Conservation (phyloP, 768 basidiomycete genomes). For the Sporobolomyces pararoseus region DNA sequence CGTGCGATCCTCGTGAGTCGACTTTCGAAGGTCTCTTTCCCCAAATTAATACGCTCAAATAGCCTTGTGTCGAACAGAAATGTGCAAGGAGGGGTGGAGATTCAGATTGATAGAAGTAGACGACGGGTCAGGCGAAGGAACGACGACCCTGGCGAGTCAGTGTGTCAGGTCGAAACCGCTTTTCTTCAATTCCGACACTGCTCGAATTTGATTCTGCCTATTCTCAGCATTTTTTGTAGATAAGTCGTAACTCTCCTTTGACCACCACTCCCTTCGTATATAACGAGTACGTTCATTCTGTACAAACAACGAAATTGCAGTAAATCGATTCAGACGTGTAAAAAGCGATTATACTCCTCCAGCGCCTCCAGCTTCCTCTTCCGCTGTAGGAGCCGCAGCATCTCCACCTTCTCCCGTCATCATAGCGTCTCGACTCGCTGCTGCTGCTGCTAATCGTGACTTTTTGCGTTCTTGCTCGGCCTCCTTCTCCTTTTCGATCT, state of each 20-base stretch:
- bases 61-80: not conserved
- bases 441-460: constrained; percentile 81
- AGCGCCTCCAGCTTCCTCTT: constrained; percentile 32
- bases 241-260: too few species aligned
- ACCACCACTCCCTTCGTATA: too few species aligned
- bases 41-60: not conserved
- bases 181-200: constrained; percentile 3
- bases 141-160: not conserved
- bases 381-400: constrained; percentile 3
- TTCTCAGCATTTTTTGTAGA: too few species aligned
- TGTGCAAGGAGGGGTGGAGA: constrained; percentile 13
- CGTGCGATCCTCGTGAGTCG: constrained; percentile 20
- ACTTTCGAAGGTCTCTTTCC: not conserved
- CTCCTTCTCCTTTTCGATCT: constrained; percentile 97
- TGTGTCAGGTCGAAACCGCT: constrained; percentile 9
- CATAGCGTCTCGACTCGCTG: constrained; percentile 88
- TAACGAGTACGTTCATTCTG: not conserved
- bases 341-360: constrained; percentile 20
- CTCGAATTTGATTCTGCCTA: constrained; percentile 1
- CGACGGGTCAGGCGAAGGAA: not conserved
- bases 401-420: not conserved
- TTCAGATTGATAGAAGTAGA: not conserved
- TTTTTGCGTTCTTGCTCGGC: constrained; percentile 93
- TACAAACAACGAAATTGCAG: not conserved
- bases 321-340: too few species aligned